Base-by-base conservation (phyloP, 495 filamentous ascomycete species). In the Xylaria sp. region DNA sequence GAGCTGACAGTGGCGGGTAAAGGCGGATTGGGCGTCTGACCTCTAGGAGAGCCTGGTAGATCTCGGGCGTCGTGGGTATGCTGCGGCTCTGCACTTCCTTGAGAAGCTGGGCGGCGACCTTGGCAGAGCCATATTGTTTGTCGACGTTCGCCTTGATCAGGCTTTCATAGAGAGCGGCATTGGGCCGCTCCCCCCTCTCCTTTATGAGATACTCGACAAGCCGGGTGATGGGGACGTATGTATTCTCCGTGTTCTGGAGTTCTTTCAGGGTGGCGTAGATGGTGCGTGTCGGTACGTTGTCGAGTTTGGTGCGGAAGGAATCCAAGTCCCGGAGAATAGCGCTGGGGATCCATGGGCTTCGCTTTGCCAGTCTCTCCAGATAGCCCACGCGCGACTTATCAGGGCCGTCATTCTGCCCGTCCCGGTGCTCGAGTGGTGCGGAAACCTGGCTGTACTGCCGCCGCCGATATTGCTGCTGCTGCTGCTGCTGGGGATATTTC, bases 21-120 rank as follows among this genome's bases (percentile, higher is more conserved):
- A 33, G 26, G 14, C 19, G 48, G 15, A 57, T 11, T 46, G 5
- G 44, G 67, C 44, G 50, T 73, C 84, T 66, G 80, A 91, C 92
- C 84, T 90, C 89, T 53, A 98, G 79, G 19, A 90, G 87, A 71
- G 86, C 86, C 79, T 96, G 91, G 72, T 93, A 93, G 3, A 91
- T 88, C 5, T 81, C 84, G 2, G 87, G 84, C 73, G 93, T 90
- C 17, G 86, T 83, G 31, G 84, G 77, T 50, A 97, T 84, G 0
- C 85, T 84, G 59, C 83, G 81, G 15, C 79, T 78, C 68, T 85
- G 82, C 90, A 97, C 93, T 74, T 97, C 93, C 35, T 86, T 74
- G 19, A 95, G 79, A 5, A 97, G 79, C n/a, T 74, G 71, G 17
- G 78, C 80, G 21, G 94, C 86, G 55, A 86, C 82, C 35, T 79